These are phyloP conservation scores for Pezicula neosporulosa DNA, from an alignment of 2,329 filamentous ascomycete genomes.

Conservation along the genomic window DNA sequence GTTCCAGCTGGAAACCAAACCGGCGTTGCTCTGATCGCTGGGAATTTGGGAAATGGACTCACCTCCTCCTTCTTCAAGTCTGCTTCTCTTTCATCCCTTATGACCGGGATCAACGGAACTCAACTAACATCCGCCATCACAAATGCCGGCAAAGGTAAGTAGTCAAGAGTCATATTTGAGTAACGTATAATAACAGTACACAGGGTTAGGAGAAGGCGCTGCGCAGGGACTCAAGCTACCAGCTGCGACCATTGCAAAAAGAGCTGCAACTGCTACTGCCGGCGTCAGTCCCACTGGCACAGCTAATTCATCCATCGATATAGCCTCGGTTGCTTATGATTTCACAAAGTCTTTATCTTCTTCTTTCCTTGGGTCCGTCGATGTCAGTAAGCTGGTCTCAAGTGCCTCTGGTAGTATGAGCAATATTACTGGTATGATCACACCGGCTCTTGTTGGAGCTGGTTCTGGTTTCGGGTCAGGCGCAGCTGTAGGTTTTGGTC, in stretches of 20 bases:
- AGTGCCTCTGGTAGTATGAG: background rate
- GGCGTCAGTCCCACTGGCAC: background rate
- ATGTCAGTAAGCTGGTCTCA: background rate
- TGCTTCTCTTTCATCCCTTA: background rate
- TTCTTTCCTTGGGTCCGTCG: background rate
- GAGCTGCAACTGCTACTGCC: background rate
- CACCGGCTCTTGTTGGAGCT: background rate
- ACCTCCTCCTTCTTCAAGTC: background rate
- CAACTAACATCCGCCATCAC: background rate
- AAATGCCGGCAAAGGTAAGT: background rate
- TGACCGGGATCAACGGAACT: background rate
- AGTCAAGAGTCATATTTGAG: background rate
- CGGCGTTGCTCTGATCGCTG: background rate
- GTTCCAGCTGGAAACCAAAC: background rate
- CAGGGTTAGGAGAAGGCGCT: background rate
- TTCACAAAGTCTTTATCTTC: background rate
- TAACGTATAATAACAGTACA: background rate
- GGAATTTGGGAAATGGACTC: background rate
- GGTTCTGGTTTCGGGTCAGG: background rate
- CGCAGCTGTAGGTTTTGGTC: background rate
- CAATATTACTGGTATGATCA: background rate
- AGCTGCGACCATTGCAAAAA: background rate
- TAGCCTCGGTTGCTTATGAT: background rate
- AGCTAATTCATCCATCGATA: background rate
- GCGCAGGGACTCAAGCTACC: background rate